Percentiles rank a stretch among this genome's conserved stretches.
These are phyloP conservation scores for Trypanosoma vivax DNA, from an alignment of 208 protist genomes.

Conservation along the genomic window DNA sequence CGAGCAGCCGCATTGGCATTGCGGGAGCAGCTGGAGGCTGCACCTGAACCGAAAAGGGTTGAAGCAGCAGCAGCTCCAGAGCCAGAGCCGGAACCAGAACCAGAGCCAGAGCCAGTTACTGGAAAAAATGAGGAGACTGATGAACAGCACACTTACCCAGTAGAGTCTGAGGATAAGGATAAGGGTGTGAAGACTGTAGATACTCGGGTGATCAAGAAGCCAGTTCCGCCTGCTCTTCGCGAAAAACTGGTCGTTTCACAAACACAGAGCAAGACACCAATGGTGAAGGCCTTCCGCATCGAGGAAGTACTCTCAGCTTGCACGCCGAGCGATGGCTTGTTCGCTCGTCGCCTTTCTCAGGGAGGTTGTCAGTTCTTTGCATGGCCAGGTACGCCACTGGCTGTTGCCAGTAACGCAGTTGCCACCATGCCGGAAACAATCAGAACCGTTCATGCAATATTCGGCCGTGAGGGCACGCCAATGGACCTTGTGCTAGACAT, in stretches of 20 bases:
- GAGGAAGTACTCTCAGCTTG: constrained; percentile 67
- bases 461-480: constrained; percentile 59
- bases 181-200: too few species aligned
- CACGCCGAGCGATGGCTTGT: constrained; percentile 56
- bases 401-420: constrained; percentile 62
- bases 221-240: background rate
- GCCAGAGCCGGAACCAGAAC: too few species aligned
- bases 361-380: constrained; percentile 87
- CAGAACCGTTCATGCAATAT: constrained; percentile 80
- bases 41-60: too few species aligned
- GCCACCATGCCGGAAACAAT: constrained; percentile 81
- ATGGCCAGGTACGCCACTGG: constrained; percentile 72
- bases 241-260: background rate
- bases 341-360: constrained; percentile 64
- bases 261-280: constrained; percentile 46
- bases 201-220: too few species aligned
- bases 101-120: too few species aligned
- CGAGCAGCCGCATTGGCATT: too few species aligned
- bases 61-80: too few species aligned
- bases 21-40: too few species aligned
- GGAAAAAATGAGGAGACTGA: too few species aligned
- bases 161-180: too few species aligned
- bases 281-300: constrained; percentile 78
- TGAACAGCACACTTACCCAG: too few species aligned
- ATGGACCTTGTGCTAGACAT: constrained; percentile 83